Conservation (phyloP, 2,329 filamentous ascomycete species). For the Ambrosiella xylebori region DNA sequence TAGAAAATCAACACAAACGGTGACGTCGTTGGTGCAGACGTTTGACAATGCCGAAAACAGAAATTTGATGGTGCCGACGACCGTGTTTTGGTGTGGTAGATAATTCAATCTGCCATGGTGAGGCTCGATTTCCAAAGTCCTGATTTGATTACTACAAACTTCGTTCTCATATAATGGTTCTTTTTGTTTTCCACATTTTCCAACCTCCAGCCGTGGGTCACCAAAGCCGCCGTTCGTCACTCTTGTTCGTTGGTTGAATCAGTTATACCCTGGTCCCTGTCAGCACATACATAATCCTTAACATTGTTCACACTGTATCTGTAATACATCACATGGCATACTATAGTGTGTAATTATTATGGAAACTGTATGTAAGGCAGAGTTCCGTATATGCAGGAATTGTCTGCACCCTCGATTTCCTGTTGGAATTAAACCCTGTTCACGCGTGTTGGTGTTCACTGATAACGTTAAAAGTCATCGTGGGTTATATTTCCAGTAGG, state of each 20-base stretch:
- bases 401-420: background rate
- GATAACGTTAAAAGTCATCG: background rate
- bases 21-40: background rate
- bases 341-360: background rate
- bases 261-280: background rate
- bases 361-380: background rate
- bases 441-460: background rate
- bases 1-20: background rate
- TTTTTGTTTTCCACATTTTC: background rate
- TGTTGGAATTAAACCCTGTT: background rate
- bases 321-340: background rate
- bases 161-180: background rate
- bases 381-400: background rate
- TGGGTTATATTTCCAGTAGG: background rate
- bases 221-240: background rate
- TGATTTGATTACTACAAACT: background rate
- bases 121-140: background rate
- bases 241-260: background rate
- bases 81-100: background rate
- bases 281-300: background rate
- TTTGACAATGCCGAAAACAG: background rate
- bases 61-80: background rate
- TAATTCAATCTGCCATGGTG: background rate
- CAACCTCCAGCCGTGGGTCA: background rate
- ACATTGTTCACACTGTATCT: background rate